Base-by-base conservation (phyloP, 345 rosid species). In the Eucalyptus cloeziana region DNA sequence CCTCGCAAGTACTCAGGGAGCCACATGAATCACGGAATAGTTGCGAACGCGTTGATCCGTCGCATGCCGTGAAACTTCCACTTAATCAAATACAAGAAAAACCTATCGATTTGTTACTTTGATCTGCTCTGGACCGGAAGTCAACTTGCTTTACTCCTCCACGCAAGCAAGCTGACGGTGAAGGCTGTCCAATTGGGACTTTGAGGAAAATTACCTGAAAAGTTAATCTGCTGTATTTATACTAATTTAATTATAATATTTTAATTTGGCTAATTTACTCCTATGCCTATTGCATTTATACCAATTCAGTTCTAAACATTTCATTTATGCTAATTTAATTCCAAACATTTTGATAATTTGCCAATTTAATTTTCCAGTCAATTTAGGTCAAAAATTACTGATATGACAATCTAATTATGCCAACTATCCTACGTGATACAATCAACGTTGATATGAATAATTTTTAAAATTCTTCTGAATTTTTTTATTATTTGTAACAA, bases 361-460 rank as follows among this genome's bases (percentile, higher is more conserved):
- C 2, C 2, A 1, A 24, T 56, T 56, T 56, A 56, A 25, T 56
- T 24, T 56, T 56, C 62, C 1, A 0, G 6, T 0, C 30, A 56
- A 56, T 56, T 24, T 4, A 22, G 30, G 6, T 22, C 0, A 4
- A 56, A 22, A 56, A 24, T 24, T 8, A 24, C 62, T 56, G 13
- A 56, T 56, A 10, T 56, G 3, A 56, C 13, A 22, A 25, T 24
- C 6, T 24, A 56, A 24, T 56, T 56, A 56, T 7, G 25, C 5
- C 25, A 52, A 21, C 2, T 3, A 52, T 52, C 2, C 2, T 52
- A 52, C 58, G 0, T 52, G 24, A 52, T 52, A 50, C 0, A 19
- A 21, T 17, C 9, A 52, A 52, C 1, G 3, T 1, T 10, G 13
- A 24, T 10, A 22, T 56, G 13, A 1, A 56, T 56, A 24, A 56